Evolutionary conservation across 352 stramenopile genomes (phyloP).

Genomic region (Phytophthora pisi): DNA sequence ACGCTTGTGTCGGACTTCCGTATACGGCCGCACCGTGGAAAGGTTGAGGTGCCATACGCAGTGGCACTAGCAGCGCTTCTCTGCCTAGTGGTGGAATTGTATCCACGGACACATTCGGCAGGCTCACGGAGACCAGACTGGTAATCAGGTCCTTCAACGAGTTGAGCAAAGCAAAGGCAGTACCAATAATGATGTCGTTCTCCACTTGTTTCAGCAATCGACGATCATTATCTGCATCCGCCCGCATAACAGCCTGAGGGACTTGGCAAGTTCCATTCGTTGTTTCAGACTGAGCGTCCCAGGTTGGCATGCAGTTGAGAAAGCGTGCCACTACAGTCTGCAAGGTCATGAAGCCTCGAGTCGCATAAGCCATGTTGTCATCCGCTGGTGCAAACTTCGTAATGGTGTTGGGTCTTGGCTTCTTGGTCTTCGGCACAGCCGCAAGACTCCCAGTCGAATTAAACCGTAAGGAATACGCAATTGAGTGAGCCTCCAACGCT

Average conservation of each 20-base stretch:
- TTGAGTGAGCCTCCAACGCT: constrained; percentile 36
- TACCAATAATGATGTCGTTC: constrained; percentile 60
- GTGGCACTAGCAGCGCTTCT: constrained; percentile 42
- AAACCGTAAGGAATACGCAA: constrained; percentile 70
- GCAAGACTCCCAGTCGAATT: constrained; percentile 61
- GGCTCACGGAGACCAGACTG: constrained; percentile 9
- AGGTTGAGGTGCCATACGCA: constrained; percentile 68
- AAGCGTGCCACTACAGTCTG: constrained; percentile 72
- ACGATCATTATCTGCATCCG: constrained; percentile 32
- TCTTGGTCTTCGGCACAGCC: constrained; percentile 55
- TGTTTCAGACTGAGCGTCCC: constrained; percentile 36
- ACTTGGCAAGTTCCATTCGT: constrained; percentile 57
- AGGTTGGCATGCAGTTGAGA: constrained; percentile 68
- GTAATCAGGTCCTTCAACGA: constrained; percentile 24
- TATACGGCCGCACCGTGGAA: constrained; percentile 59
- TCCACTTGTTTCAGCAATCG: constrained; percentile 54
- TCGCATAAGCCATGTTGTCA: constrained; percentile 55
- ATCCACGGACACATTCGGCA: constrained; percentile 31
- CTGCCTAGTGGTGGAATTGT: constrained; percentile 44
- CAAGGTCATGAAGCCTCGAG: constrained; percentile 71
- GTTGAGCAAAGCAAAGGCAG: constrained; percentile 39
- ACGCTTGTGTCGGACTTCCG: constrained; percentile 55
- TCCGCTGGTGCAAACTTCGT: constrained; percentile 20
- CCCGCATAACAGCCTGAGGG: constrained; percentile 34
- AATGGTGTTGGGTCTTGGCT: constrained; percentile 18